A percentile compares a stretch with the other conserved stretches of the same genome.
These are phyloP conservation scores for Aspergillus bertholletiae DNA, from an alignment of 495 filamentous ascomycete species.

Conservation along the genomic window DNA sequence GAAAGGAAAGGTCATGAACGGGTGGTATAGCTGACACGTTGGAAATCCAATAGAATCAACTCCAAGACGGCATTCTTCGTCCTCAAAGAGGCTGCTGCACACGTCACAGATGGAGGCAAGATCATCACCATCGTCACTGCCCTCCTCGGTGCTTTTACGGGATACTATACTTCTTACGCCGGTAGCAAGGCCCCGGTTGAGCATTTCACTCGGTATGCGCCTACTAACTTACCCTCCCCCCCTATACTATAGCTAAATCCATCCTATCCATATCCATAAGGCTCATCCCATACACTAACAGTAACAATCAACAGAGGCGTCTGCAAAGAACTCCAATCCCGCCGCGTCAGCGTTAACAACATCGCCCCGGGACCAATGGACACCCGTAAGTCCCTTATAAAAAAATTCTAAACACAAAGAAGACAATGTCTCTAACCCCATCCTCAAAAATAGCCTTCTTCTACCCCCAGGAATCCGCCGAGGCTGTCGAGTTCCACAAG, in stretches of 20 bases:
- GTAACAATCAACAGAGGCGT: constrained; percentile 17
- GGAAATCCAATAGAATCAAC: constrained; percentile 25
- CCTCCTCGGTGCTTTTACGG: constrained; percentile 34
- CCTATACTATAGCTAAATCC: no score
- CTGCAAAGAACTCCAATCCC: constrained; percentile 35
- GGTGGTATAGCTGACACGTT: not conserved
- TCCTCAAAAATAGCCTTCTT: constrained; percentile 27
- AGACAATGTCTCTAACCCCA: not conserved
- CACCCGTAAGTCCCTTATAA: constrained; percentile 28
- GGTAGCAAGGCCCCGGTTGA: constrained; percentile 39
- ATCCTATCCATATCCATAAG: no score
- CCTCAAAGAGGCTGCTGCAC: constrained; percentile 28
- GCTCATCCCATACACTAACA: not conserved
- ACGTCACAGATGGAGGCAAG: constrained; percentile 32
- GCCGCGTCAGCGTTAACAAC: constrained; percentile 33
- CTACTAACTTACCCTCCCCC: not conserved
- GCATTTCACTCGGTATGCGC: constrained; percentile 32
- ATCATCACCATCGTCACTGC: constrained; percentile 38
- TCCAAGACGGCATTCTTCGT: constrained; percentile 38
- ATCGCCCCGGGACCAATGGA: constrained; percentile 40
- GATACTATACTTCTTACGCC: constrained; percentile 37
- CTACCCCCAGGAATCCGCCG: constrained; percentile 31
- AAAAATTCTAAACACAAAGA: not conserved
- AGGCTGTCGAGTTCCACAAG: constrained; percentile 33
- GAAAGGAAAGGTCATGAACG: not conserved